Evolutionary conservation across 1,139 yeast species (phyloP), one percentile per base, ranked within the genome.

Genomic region (Candida sp.): DNA sequence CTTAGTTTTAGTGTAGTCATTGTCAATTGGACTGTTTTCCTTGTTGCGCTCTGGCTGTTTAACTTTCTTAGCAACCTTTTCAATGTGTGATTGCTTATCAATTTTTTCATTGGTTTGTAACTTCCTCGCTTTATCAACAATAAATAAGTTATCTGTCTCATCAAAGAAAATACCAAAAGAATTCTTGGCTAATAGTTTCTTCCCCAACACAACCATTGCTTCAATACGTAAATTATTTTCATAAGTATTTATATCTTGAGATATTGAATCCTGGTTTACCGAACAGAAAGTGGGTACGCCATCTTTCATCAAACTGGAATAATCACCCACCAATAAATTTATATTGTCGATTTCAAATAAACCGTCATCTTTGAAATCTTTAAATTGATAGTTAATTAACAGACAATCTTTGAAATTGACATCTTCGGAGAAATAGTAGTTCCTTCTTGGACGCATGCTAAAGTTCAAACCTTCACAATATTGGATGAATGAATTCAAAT

Each of bases 341-440:
- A 61, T 56, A 45, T 70, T 61, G 35, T 57, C 56, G n/a, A 64
- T 49, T 23, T 50, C 49, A 48, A 71, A 72, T 39, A 72, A 55
- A 43, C 61, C 68, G 19, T 70, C 70, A 54, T 83, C 88, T 49
- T 81, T 71, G 54, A 84, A 84, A 56, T 83, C 90, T 43, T 73
- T 73, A 46, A 84, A 68, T 46, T 75, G 75, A 52, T 65, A 75
- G 34, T 72, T 75, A 25, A 84, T 68, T 3, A 83, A 73, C 42
- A 68, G 65, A 52, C 81, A 83, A 46, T 83, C 90, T 48, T 79
- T 78, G 48, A 82, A 65, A 12, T 72, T 62, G 7, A 84, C 79
- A 63, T 86, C 95, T 52, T 85, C 93, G 36, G 67, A 61, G 53
- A 83, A 84, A 45, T 75, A 77, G 49, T 81, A 77, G 1, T 61